phyloP scores from a whole-genome alignment of 2,329 filamentous ascomycete genomes.

The Exophiala sp. region DNA sequence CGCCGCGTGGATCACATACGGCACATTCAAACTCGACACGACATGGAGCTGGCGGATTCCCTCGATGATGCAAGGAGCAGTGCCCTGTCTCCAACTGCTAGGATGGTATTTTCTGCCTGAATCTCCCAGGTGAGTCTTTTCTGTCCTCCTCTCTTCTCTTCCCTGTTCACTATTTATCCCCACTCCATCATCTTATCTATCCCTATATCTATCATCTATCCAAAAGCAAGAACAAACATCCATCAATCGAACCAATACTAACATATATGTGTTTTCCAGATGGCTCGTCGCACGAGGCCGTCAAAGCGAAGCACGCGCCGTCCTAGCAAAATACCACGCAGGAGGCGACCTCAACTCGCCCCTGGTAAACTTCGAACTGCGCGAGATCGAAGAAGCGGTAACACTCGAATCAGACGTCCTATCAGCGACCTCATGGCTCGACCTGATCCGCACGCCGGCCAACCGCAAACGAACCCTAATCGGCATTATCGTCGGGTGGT shows the following conservation, averaged over 20 bases:
- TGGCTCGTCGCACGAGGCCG: not conserved
- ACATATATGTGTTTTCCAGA: not conserved
- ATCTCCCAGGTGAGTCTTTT: not conserved
- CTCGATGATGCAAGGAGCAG: not conserved
- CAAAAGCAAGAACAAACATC: too few species aligned
- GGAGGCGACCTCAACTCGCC: slow-evolving; percentile 23
- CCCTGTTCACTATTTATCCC: too few species aligned
- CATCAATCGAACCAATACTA: too few species aligned
- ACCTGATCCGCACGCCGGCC: slow-evolving; percentile 55
- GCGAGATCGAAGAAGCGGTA: slow-evolving; percentile 53
- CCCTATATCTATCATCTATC: too few species aligned
- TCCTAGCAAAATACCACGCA: slow-evolving; percentile 28
- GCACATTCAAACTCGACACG: not conserved
- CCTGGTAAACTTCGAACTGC: slow-evolving; percentile 53
- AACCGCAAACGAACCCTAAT: slow-evolving; percentile 53
- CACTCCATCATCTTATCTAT: too few species aligned
- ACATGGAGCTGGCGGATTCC: not conserved
- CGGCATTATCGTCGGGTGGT: slow-evolving; percentile 47
- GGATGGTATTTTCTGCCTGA: not conserved
- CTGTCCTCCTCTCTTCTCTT: too few species aligned
- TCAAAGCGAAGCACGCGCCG: slow-evolving; percentile 24
- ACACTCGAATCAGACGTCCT: slow-evolving; percentile 46
- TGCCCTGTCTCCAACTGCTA: not conserved
- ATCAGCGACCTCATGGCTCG: slow-evolving; percentile 46
- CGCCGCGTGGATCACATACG: not conserved